Percentiles rank a stretch among this genome's conserved stretches.
These are phyloP conservation scores for Phytophthora melonis DNA, from an alignment of 352 stramenopile genomes.

Conservation along the genomic window DNA sequence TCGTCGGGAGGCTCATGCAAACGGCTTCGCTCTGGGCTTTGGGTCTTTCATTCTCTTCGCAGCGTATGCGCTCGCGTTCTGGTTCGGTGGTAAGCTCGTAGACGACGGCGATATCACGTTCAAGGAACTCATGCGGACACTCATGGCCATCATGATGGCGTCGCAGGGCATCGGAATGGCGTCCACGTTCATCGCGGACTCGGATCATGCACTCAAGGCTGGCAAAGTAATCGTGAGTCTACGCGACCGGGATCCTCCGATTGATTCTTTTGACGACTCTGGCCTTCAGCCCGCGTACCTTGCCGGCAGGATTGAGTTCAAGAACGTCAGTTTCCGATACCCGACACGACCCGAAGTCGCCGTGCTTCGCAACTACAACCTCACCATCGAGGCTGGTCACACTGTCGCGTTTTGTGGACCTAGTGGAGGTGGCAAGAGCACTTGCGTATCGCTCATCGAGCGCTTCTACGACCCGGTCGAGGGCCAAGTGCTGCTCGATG, in stretches of 20 bases:
- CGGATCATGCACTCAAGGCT: conserved; percentile 78
- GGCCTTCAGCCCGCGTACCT: background rate
- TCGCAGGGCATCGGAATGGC: conserved; percentile 38
- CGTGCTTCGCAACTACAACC: conserved; percentile 83
- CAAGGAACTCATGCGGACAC: conserved; percentile 53
- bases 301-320: conserved; percentile 36
- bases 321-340: conserved; percentile 79
- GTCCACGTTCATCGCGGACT: conserved; percentile 42
- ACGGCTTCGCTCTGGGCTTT: conserved; percentile 65
- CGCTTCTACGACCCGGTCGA: too few species aligned
- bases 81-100: conserved; percentile 62
- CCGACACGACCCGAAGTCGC: conserved; percentile 59
- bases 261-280: conserved; percentile 50
- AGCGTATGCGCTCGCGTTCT: conserved; percentile 66
- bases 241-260: conserved; percentile 37
- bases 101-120: conserved; percentile 50
- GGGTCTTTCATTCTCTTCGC: conserved; percentile 68
- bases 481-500: too few species aligned
- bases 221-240: conserved; percentile 45
- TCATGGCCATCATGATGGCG: conserved; percentile 64
- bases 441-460: too few species aligned
- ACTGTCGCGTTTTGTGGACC: too few species aligned
- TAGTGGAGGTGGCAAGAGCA: too few species aligned
- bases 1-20: conserved; percentile 40
- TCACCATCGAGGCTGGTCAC: too few species aligned